These are phyloP conservation scores for Dillenia turbinata DNA, from an alignment of 164 flowering plant species.

Conservation along the genomic window DNA sequence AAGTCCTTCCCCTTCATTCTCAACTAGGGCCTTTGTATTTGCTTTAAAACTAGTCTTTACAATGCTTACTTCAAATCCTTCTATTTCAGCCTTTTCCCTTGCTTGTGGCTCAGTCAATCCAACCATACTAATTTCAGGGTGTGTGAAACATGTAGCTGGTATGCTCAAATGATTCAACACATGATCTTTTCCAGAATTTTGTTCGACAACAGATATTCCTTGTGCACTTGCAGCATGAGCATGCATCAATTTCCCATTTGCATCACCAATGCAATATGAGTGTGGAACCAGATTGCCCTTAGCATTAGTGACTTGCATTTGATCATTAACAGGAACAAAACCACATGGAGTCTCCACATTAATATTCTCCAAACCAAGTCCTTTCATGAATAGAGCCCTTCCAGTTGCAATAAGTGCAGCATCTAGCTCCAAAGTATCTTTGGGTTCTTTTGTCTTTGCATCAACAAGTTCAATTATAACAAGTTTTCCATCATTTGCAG, in stretches of 20 bases:
- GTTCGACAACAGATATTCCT: constrained; percentile 98
- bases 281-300: constrained; percentile 92
- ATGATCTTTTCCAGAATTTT: constrained; percentile 84
- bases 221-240: constrained; percentile 99
- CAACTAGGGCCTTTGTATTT: too few relatives aligned
- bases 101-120: constrained; percentile 99
- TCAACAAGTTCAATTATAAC: constrained; percentile 93
- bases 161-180: constrained; percentile 91
- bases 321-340: constrained; percentile 95
- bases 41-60: constrained; percentile 91
- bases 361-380: constrained; percentile 94
- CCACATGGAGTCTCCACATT: constrained; percentile 92
- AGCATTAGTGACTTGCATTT: constrained; percentile 82
- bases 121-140: constrained; percentile 99
- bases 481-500: constrained; percentile 97
- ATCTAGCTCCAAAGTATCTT: constrained; percentile 94
- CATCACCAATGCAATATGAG: constrained; percentile 97
- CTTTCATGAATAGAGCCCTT: constrained; percentile 93
- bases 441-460: constrained; percentile 93
- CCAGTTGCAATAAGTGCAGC: constrained; percentile 99
- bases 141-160: constrained; percentile 99
- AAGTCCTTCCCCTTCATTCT: constrained; percentile 96
- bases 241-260: constrained; percentile 99
- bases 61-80: constrained; percentile 73
- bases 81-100: constrained; percentile 75